phyloP scores from a whole-genome alignment of 768 basidiomycete genomes.

The Chalciporus pseudorubinellus region DNA sequence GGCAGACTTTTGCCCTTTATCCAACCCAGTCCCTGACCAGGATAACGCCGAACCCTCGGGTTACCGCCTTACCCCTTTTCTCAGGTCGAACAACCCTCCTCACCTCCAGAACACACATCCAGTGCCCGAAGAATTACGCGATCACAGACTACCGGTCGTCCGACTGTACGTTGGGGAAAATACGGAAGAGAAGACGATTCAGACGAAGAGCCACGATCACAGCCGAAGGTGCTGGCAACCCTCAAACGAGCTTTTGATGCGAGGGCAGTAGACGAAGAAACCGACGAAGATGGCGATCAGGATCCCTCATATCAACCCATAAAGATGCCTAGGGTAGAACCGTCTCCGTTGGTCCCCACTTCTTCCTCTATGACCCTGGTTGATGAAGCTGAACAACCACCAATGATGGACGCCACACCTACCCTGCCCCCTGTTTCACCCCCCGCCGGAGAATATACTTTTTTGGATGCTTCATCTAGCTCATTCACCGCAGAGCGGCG shows the following conservation, averaged over 20 bases:
- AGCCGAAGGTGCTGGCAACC: conserved; percentile 15
- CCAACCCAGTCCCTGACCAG: conserved; percentile 27
- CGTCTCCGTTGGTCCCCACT: conserved; percentile 19
- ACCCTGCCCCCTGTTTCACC: conserved; percentile 21
- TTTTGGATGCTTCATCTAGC: conserved; percentile 35
- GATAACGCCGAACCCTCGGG: conserved; percentile 29
- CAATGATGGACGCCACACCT: conserved; percentile 6
- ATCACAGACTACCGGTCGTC: conserved; percentile 35
- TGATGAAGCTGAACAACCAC: conserved; percentile 19
- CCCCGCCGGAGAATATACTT: conserved; percentile 33
- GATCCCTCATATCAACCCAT: conserved; percentile 16
- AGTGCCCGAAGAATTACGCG: conserved; percentile 29
- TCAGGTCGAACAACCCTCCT: conserved; percentile 20
- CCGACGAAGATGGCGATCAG: conserved; percentile 30
- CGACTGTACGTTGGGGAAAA: conserved; percentile 35
- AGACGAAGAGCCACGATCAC: conserved; percentile 21
- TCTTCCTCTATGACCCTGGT: conserved; percentile 31
- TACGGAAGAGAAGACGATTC: conserved; percentile 29
- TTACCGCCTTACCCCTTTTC: conserved; percentile 20
- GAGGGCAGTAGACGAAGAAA: conserved; percentile 35
- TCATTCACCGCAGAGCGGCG: conserved; percentile 40
- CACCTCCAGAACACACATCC: conserved; percentile 27
- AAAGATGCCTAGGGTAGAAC: conserved; percentile 32
- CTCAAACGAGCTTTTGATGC: conserved; percentile 36
- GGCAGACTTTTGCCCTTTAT: conserved; percentile 30